A percentile compares a stretch with the other conserved stretches of the same genome.
Evolutionary conservation across 257 asterid genomes (phyloP).

Genomic region (Gentiana straminea): DNA sequence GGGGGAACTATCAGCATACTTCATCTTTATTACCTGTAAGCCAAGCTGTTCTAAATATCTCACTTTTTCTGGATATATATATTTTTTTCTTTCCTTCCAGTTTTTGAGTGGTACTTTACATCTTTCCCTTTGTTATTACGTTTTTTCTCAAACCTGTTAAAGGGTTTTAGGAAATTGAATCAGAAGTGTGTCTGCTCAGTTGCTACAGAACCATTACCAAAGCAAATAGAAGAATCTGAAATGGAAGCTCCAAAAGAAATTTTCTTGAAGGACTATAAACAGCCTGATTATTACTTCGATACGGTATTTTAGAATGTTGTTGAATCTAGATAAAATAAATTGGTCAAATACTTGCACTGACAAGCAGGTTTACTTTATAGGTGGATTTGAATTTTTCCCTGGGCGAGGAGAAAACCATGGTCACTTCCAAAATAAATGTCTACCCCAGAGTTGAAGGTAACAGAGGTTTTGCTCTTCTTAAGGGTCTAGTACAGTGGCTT

Average conservation of each 20-base stretch:
- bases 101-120: too few species aligned
- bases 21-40: conserved; percentile 42
- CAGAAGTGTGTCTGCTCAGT: conserved; percentile 67
- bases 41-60: neutral
- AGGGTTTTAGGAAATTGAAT: conserved; percentile 32
- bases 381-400: conserved; percentile 73
- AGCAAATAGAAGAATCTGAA: conserved; percentile 50
- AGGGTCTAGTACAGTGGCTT: neutral
- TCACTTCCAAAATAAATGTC: conserved; percentile 54
- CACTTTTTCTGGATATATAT: too few species aligned
- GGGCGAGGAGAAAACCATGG: conserved; percentile 80
- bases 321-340: neutral
- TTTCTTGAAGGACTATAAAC: conserved; percentile 84
- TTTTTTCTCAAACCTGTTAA: conserved; percentile 7
- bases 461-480: neutral
- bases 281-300: conserved; percentile 81
- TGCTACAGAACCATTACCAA: conserved; percentile 56
- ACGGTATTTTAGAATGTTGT: conserved; percentile 25
- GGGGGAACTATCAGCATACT: conserved; percentile 33
- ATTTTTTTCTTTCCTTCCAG: too few species aligned
- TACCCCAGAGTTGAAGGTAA: conserved; percentile 86
- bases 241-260: conserved; percentile 93
- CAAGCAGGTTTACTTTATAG: conserved; percentile 25
- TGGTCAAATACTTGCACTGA: conserved; percentile 2
- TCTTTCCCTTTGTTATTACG: neutral